phyloP scores from a whole-genome alignment of 1,284 basidiomycete genomes.

The Tremellales sp. region DNA sequence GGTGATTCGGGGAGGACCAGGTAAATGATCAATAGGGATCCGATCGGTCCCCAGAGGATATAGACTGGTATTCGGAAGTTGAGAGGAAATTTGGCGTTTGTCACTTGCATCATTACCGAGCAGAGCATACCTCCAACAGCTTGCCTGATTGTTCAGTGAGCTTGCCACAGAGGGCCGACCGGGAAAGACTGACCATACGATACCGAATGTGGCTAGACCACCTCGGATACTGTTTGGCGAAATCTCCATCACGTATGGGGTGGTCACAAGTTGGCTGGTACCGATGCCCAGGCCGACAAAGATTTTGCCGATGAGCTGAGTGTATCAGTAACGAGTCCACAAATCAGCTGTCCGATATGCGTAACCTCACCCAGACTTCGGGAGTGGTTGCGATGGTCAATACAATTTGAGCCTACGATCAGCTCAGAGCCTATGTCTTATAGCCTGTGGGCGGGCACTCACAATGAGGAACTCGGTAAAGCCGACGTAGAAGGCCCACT shows the following conservation, averaged over 20 bases:
- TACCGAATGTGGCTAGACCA: constrained; percentile 16
- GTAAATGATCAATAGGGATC: constrained; percentile 14
- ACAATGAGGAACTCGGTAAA: constrained; percentile 12
- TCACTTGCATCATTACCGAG: not conserved
- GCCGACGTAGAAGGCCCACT: constrained; percentile 11
- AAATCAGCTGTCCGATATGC: too few species aligned
- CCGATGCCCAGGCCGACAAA: constrained; percentile 14
- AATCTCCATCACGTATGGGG: constrained; percentile 19
- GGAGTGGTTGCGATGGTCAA: constrained; percentile 7
- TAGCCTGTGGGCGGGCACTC: not conserved
- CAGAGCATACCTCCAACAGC: not conserved
- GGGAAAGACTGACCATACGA: constrained; percentile 5
- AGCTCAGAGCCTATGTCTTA: not conserved
- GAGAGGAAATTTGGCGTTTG: constrained; percentile 7
- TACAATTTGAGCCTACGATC: constrained; percentile 3
- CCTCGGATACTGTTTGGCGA: constrained; percentile 16
- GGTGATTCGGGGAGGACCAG: constrained; percentile 20
- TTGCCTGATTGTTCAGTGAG: not conserved
- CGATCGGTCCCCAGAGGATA: constrained; percentile 8
- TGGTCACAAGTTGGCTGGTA: constrained; percentile 4
- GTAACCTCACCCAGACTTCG: constrained; percentile 6
- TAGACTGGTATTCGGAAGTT: constrained; percentile 13
- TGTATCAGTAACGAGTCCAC: too few species aligned
- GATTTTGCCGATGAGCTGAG: constrained; percentile 7
- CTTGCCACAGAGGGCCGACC: too few species aligned